Evolutionary conservation across 192 early-diverging fungal genomes (phyloP), one percentile per base, ranked within the genome.

Genomic region (Kickxella alabastrina): DNA sequence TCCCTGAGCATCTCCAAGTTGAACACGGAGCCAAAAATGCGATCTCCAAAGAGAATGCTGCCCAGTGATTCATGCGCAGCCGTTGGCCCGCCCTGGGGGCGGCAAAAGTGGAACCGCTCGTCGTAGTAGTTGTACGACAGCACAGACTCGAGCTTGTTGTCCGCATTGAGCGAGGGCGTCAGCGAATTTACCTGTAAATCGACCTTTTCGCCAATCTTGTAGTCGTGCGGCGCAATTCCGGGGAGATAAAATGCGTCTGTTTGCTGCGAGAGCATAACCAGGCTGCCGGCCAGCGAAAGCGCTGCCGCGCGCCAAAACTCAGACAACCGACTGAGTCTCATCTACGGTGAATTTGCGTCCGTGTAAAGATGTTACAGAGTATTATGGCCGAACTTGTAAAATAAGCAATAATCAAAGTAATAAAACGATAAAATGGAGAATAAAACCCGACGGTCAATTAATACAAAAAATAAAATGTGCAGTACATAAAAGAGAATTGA

Each of bases 41-140:
- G 82, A 54, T 98, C 93, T 6, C 95, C 95, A 87, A 98, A 98
- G 25, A 98, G 69, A 35, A 98, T 93, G 54, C 83, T 86, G 27
- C 95, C 95, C 43, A 98, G 79, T 3, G 82, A 87, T 70, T 96
- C 95, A 17, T 86, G 60, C 49, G 83, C 79, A 1, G 80, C 70
- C 49, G 80, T 62, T 6, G 81, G 80, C 0, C 80, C 84, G 34
- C 75, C 80, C 17, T 80, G 69, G 2, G 90, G 91, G 49, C 75
- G 54, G 65, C 93, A 97, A 57, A 94, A 92, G 61, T 90, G 85
- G 66, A 97, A 94, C 45, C 76, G 71, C 37, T 84, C 77, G 75
- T 90, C 79, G 67, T 97, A 97, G 68, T 85, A 94, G 57, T 91
- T 90, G 65, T 88, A 94, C 6, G 91, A 82, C 31, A 95, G 81